phyloP scores from a whole-genome alignment of 2,329 filamentous ascomycete genomes.

The Diplodia sapinea region DNA sequence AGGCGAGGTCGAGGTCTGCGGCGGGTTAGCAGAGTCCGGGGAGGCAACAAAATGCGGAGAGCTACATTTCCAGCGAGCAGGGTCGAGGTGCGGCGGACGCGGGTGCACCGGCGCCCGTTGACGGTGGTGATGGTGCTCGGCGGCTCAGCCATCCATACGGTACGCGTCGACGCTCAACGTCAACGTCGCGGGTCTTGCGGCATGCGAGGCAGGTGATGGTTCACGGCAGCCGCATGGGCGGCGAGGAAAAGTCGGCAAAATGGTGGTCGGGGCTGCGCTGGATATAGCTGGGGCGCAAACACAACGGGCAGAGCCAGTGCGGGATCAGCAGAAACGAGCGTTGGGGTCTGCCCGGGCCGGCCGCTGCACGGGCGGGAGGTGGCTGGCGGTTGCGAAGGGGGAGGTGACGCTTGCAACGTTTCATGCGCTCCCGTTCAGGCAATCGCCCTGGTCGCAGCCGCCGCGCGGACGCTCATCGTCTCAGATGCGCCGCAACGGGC shows the following conservation, averaged over 20 bases:
- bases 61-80: slow-evolving; percentile 35
- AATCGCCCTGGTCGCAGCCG: slow-evolving; percentile 18
- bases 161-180: slow-evolving; percentile 33
- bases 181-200: slow-evolving; percentile 38
- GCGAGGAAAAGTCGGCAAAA: slow-evolving; percentile 16
- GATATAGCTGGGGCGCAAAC: slow-evolving; percentile 23
- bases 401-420: slow-evolving; percentile 27
- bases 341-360: slow-evolving; percentile 3
- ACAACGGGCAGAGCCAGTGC: background rate
- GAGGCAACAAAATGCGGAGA: slow-evolving; percentile 18
- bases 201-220: slow-evolving; percentile 34
- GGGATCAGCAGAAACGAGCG: slow-evolving; percentile 26
- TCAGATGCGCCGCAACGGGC: slow-evolving; percentile 22
- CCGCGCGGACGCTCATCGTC: slow-evolving; percentile 26
- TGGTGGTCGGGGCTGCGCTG: slow-evolving; percentile 13
- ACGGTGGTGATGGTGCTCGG: slow-evolving; percentile 47
- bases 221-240: slow-evolving; percentile 18
- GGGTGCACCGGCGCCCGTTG: slow-evolving; percentile 48
- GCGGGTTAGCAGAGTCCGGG: slow-evolving; percentile 26
- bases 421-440: slow-evolving; percentile 23
- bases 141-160: slow-evolving; percentile 47
- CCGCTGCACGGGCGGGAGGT: slow-evolving; percentile 15
- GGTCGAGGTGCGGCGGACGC: slow-evolving; percentile 38
- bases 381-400: slow-evolving; percentile 22
- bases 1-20: slow-evolving; percentile 36